Conservation (phyloP, 345 rosid genomes). For the Linum tenue region DNA sequence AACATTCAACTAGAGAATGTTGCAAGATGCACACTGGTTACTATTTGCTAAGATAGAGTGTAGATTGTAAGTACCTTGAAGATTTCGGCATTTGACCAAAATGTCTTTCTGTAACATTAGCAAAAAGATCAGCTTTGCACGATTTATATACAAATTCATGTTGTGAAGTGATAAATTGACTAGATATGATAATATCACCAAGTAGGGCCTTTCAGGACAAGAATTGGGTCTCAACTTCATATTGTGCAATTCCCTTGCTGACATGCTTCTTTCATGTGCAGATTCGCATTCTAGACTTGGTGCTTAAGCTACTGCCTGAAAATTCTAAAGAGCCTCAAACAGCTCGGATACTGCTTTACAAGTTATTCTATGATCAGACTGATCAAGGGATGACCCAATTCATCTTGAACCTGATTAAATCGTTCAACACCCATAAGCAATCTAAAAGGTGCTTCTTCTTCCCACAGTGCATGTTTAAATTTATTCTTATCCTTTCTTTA, state of each 20-base stretch:
- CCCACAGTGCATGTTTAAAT: neutral
- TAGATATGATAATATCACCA: no score
- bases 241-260: neutral
- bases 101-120: no score
- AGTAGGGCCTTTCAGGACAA: no score
- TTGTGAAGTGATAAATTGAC: no score
- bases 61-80: no score
- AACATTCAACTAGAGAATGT: no score
- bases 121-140: no score
- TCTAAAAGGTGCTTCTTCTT: conserved; percentile 56
- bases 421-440: conserved; percentile 72
- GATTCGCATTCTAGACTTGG: conserved; percentile 67
- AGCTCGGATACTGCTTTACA: conserved; percentile 84
- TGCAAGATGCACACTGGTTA: no score
- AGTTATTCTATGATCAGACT: conserved; percentile 90
- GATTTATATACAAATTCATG: no score
- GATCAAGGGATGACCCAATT: conserved; percentile 92
- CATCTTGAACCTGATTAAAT: conserved; percentile 65
- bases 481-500: neutral
- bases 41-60: no score
- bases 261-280: conserved; percentile 28
- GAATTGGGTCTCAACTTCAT: neutral
- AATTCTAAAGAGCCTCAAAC: conserved; percentile 81
- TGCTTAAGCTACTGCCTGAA: conserved; percentile 57
- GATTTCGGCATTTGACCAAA: no score